Percentiles rank a stretch among this genome's conserved stretches.
phyloP scores from a whole-genome alignment of 345 rosid species.

The Excoecaria agallocha region DNA sequence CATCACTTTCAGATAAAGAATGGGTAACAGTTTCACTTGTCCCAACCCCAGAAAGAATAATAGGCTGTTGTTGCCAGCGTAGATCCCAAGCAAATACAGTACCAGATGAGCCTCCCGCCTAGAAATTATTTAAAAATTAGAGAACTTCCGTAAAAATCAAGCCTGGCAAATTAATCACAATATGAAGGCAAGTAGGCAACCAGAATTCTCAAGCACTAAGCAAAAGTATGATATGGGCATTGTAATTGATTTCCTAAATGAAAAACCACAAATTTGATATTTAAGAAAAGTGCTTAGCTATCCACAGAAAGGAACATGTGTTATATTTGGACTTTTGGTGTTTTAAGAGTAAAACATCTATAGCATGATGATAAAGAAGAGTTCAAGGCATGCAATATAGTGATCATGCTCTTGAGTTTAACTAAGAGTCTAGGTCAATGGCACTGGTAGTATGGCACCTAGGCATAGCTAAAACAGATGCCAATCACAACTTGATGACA shows the following conservation, averaged over 20 bases:
- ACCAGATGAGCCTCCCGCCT: conserved; percentile 94
- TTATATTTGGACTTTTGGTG: too few species aligned
- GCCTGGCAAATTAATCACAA: too few species aligned
- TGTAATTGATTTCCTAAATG: too few species aligned
- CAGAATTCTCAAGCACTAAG: not conserved
- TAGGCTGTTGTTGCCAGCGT: conserved; percentile 60
- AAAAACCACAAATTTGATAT: not conserved
- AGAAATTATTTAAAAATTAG: conserved; percentile 17
- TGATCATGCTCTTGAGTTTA: not conserved
- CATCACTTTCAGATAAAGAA: conserved; percentile 73
- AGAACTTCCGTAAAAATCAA: too few species aligned
- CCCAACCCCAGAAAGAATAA: conserved; percentile 63
- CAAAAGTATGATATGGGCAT: not conserved
- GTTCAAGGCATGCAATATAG: not conserved
- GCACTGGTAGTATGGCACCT: too few species aligned
- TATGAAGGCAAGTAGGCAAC: not conserved
- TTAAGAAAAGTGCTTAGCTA: not conserved
- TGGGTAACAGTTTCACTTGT: conserved; percentile 34
- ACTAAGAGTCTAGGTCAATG: not conserved
- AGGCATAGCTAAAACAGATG: not conserved
- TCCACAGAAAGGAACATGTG: too few species aligned
- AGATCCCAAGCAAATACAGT: conserved; percentile 89
- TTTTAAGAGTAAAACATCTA: too few species aligned
- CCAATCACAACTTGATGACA: not conserved
- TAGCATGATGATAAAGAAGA: not conserved